Conservation (phyloP, 2,329 filamentous ascomycete species). For the Fusarium subglutinans region DNA sequence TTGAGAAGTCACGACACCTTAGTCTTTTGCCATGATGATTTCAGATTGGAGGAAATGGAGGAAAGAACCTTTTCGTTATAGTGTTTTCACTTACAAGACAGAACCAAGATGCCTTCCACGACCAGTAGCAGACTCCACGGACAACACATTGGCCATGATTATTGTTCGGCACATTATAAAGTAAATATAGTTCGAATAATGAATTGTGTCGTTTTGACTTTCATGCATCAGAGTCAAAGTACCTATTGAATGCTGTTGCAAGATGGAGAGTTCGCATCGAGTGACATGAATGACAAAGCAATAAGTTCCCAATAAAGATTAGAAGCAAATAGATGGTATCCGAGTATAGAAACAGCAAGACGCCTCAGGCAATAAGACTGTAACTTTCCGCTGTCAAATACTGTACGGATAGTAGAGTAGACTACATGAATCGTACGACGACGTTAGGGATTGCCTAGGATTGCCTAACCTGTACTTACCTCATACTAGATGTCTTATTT, state of each 20-base stretch:
- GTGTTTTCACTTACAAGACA: not conserved
- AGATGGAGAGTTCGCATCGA: not conserved
- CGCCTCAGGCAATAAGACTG: not conserved
- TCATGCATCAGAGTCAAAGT: not conserved
- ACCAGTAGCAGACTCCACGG: not conserved
- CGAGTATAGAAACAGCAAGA: not conserved
- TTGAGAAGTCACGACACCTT: not conserved
- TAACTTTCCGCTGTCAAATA: not conserved
- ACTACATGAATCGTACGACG: not conserved
- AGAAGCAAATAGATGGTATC: conserved; percentile 81
- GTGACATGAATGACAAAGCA: too few relatives aligned
- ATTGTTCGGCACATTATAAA: accelerated
- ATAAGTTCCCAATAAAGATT: conserved; percentile 79
- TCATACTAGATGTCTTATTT: not conserved
- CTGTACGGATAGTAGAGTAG: not conserved
- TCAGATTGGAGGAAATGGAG: not conserved
- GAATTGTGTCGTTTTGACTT: not conserved
- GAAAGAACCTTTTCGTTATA: not conserved
- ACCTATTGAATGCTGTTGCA: not conserved
- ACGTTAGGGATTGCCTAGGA: not conserved
- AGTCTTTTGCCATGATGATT: not conserved
- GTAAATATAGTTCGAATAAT: not conserved
- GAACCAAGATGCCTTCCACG: not conserved
- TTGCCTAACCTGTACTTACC: not conserved
- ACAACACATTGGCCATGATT: too few relatives aligned